Evolutionary conservation across 148 eudicot species (phyloP).

Genomic region (Rhododendron simsii): DNA sequence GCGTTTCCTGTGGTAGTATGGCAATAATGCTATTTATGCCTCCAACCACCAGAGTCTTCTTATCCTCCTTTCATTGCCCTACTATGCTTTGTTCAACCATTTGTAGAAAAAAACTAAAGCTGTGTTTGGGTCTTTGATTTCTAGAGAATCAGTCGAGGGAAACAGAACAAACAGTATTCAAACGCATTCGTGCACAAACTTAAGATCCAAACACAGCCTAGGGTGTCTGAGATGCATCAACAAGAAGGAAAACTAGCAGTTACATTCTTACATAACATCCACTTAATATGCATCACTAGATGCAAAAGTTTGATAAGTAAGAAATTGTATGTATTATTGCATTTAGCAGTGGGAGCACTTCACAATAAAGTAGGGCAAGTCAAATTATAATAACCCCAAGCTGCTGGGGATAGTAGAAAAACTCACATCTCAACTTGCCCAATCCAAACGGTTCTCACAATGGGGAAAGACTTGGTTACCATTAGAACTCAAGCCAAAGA

Average conservation of each 20-base stretch:
- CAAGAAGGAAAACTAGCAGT: not conserved
- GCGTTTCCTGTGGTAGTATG: not conserved
- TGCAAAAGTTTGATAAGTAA: not conserved
- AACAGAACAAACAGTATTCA: not conserved
- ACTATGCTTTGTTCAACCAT: not conserved
- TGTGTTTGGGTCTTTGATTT: not conserved
- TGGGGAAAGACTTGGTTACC: not conserved
- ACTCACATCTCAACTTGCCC: slow-evolving; percentile 4
- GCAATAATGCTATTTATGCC: not conserved
- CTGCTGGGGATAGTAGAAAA: not conserved
- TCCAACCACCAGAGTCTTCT: not conserved
- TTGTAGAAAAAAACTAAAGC: not conserved
- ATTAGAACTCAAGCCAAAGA: not conserved
- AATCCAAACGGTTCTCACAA: not conserved
- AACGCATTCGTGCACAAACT: not conserved
- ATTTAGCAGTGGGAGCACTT: not conserved
- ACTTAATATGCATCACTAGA: not conserved
- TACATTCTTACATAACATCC: not conserved
- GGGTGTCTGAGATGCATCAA: not conserved
- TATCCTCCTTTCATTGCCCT: not conserved
- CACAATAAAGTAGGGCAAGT: not conserved
- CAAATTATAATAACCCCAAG: not conserved
- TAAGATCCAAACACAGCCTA: not conserved
- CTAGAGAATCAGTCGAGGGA: not conserved
- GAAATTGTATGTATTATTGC: not conserved